These are phyloP conservation scores for Sideroxylon spinosum DNA, from an alignment of 179 eudicot species.

Conservation along the genomic window DNA sequence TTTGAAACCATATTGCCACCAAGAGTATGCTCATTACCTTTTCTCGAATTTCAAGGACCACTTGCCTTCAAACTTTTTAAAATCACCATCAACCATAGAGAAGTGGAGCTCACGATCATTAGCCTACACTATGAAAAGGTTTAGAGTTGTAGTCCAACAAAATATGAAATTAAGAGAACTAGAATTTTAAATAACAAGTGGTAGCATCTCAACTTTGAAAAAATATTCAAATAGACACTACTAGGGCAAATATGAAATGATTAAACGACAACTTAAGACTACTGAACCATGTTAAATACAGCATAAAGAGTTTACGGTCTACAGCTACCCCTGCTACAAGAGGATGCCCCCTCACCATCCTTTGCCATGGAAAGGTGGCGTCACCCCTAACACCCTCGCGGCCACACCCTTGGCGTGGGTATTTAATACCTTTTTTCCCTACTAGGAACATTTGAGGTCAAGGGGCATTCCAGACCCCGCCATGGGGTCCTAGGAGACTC, in stretches of 20 bases:
- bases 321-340: no score
- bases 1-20: neutral
- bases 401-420: no score
- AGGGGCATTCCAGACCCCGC: no score
- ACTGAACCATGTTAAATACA: neutral
- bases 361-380: no score
- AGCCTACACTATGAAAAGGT: slow-evolving; percentile 39
- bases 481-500: no score
- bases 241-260: neutral
- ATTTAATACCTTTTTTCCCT: no score
- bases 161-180: neutral
- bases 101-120: slow-evolving; percentile 79
- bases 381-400: no score
- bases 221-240: neutral
- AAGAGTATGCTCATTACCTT: slow-evolving; percentile 39
- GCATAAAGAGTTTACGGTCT: no score
- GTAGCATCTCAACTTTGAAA: neutral
- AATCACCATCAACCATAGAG: slow-evolving; percentile 97
- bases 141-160: slow-evolving; percentile 13
- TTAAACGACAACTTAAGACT: neutral
- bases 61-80: slow-evolving; percentile 98
- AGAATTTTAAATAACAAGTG: neutral
- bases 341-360: no score
- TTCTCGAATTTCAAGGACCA: slow-evolving; percentile 67
- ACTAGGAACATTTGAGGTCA: no score